Conservation (phyloP, 768 basidiomycete species). For the Boletus reticuloceps region DNA sequence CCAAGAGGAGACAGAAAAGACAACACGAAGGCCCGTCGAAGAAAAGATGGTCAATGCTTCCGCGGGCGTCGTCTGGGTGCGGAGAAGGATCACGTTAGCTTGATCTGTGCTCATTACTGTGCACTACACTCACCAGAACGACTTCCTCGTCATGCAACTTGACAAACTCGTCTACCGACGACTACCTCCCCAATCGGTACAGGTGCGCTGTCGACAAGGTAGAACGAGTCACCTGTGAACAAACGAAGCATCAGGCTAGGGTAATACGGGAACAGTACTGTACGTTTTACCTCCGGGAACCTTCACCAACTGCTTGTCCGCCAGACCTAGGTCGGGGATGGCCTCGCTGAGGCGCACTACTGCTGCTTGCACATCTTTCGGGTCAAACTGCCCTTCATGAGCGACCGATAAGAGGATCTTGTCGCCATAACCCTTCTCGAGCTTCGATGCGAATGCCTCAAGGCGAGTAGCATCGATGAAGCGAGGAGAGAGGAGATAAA, state of each 20-base stretch:
- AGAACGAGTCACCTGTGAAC: slow-evolving; percentile 11
- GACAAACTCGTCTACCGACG: slow-evolving; percentile 17
- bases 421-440: slow-evolving; percentile 29
- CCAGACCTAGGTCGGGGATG: slow-evolving; percentile 7
- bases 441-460: slow-evolving; percentile 14
- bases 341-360: slow-evolving; percentile 9
- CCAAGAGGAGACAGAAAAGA: slow-evolving; percentile 38
- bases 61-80: slow-evolving; percentile 38
- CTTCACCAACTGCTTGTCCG: slow-evolving; percentile 16
- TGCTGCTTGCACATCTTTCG: slow-evolving; percentile 4
- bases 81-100: neutral
- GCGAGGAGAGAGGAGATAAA: slow-evolving; percentile 24
- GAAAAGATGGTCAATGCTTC: slow-evolving; percentile 47
- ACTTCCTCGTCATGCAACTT: slow-evolving; percentile 1
- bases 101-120: neutral
- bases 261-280: neutral
- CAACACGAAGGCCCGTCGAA: slow-evolving; percentile 42
- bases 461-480: slow-evolving; percentile 13
- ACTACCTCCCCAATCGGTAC: slow-evolving; percentile 5
- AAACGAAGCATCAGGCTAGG: neutral
- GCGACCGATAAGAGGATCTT: slow-evolving; percentile 24
- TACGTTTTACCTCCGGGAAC: slow-evolving; percentile 16
- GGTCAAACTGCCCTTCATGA: slow-evolving; percentile 10
- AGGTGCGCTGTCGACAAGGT: slow-evolving; percentile 15
- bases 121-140: slow-evolving; percentile 10